These are phyloP conservation scores for Fraxinus angustifolia DNA, from an alignment of 305 asterid species.

Conservation along the genomic window DNA sequence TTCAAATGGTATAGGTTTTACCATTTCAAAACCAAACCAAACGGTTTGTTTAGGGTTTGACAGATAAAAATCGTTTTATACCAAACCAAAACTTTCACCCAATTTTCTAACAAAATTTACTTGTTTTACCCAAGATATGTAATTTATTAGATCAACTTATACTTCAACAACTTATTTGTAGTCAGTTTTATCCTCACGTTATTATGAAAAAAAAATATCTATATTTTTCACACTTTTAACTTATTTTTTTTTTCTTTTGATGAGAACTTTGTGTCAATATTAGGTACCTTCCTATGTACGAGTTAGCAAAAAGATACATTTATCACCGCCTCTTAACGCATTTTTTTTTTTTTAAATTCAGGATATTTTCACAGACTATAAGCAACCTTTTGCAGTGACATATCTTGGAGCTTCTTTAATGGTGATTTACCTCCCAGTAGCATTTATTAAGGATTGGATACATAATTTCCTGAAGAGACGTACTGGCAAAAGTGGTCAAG, in stretches of 20 bases:
- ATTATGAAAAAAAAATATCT: background rate
- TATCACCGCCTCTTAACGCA: background rate
- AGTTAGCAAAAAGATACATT: background rate
- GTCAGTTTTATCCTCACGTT: background rate
- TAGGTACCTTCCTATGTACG: constrained; percentile 4
- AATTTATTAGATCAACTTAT: background rate
- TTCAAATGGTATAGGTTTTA: background rate
- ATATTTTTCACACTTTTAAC: background rate
- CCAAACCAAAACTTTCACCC: background rate
- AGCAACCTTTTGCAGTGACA: constrained; percentile 98
- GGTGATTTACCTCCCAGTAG: constrained; percentile 92
- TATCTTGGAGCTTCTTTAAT: constrained; percentile 93
- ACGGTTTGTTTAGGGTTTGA: background rate
- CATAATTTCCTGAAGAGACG: constrained; percentile 52
- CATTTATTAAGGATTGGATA: constrained; percentile 75
- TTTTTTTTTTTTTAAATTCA: constrained; percentile 34
- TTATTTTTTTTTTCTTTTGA: background rate
- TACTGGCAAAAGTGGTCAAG: constrained; percentile 33
- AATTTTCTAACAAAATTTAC: background rate
- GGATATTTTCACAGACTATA: constrained; percentile 89
- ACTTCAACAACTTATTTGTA: background rate
- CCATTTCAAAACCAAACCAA: background rate
- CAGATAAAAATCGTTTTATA: background rate
- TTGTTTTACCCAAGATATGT: background rate
- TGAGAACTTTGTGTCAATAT: background rate